phyloP scores from a whole-genome alignment of 2,329 filamentous ascomycete genomes.

The Lecanicillium sp. region DNA sequence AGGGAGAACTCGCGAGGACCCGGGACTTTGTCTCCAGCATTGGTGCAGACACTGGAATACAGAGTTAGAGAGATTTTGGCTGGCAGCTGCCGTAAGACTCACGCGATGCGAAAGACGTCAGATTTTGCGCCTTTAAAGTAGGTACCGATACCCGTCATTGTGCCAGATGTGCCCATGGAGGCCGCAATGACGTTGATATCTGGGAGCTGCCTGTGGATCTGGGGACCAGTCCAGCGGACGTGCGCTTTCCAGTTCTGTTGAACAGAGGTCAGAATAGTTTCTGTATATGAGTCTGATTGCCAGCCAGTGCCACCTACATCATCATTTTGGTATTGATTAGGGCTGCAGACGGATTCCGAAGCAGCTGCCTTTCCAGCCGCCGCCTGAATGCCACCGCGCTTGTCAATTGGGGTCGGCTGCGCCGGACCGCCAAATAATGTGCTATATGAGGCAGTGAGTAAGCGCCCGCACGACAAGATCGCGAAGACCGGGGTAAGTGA shows the following conservation, averaged over 20 bases:
- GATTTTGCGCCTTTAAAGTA: slow-evolving; percentile 45
- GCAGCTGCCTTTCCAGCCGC: slow-evolving; percentile 22
- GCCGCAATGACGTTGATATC: slow-evolving; percentile 47
- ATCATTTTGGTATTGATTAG: slow-evolving; percentile 26
- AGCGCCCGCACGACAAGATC: no score
- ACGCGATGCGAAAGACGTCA: slow-evolving; percentile 31
- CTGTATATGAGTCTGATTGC: no score
- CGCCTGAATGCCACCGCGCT: slow-evolving; percentile 22
- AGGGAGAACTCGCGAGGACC: slow-evolving; percentile 46
- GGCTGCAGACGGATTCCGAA: slow-evolving; percentile 19
- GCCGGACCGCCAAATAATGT: slow-evolving; percentile 24
- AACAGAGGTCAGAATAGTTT: slow-evolving; percentile 22
- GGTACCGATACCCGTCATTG: slow-evolving; percentile 40
- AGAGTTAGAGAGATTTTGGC: background rate
- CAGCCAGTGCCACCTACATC: no score
- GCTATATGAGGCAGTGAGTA: slow-evolving; percentile 28
- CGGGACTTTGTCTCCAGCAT: slow-evolving; percentile 48
- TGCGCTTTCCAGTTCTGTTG: slow-evolving; percentile 45
- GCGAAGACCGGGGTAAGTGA: no score
- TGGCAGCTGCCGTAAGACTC: slow-evolving; percentile 29
- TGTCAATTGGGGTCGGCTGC: slow-evolving; percentile 23
- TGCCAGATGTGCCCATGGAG: slow-evolving; percentile 45
- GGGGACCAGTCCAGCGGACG: slow-evolving; percentile 50
- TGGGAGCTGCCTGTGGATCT: slow-evolving; percentile 48
- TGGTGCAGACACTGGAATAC: slow-evolving; percentile 43